Conservation (phyloP, 2,329 filamentous ascomycete genomes). For the Zymoseptoria brevis region DNA sequence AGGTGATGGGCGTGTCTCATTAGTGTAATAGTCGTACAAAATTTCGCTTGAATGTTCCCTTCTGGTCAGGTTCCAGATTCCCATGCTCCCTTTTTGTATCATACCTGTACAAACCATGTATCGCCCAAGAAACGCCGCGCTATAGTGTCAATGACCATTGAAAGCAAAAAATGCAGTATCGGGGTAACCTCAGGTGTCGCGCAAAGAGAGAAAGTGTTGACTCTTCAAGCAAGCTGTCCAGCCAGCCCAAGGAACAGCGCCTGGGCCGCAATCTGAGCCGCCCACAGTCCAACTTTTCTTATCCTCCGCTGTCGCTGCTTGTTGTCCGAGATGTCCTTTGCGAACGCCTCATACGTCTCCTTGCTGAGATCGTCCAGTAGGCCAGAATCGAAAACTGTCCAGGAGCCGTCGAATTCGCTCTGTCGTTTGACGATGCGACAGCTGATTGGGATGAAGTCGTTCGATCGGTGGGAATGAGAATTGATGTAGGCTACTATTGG, state of each 20-base stretch:
- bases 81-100: neutral
- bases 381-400: slow-evolving; percentile 89
- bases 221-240: slow-evolving; percentile 57
- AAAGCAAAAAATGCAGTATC: neutral
- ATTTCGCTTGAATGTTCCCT: neutral
- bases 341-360: slow-evolving; percentile 93
- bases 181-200: neutral
- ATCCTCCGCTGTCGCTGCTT: slow-evolving; percentile 77
- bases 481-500: slow-evolving; percentile 99
- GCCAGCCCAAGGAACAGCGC: slow-evolving; percentile 93
- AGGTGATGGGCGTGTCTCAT: neutral
- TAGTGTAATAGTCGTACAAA: neutral
- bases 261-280: slow-evolving; percentile 81
- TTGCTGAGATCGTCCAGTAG: slow-evolving; percentile 88
- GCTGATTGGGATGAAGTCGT: slow-evolving; percentile 89
- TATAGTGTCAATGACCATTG: neutral
- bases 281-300: slow-evolving; percentile 96
- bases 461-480: slow-evolving; percentile 51
- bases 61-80: neutral
- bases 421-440: slow-evolving; percentile 88
- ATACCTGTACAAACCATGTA: neutral
- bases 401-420: slow-evolving; percentile 86
- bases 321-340: slow-evolving; percentile 81
- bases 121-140: slow-evolving; percentile 3
- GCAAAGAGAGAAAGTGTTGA: neutral